Evolutionary conservation across 2,329 filamentous ascomycete species (phyloP).

Genomic region (Thielaviopsis populi): DNA sequence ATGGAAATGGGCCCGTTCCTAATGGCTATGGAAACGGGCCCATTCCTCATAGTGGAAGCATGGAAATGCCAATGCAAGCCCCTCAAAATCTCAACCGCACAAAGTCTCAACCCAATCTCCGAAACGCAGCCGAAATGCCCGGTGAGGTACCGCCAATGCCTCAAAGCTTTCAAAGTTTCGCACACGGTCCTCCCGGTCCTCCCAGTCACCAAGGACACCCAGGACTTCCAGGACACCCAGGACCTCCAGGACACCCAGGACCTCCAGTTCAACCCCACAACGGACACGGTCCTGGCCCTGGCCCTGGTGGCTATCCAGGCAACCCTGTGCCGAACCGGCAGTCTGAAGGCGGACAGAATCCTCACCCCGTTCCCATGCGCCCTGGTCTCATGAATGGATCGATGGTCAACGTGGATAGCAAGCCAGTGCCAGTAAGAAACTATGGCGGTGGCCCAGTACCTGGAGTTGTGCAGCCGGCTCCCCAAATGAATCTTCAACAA

Average conservation of each 20-base stretch:
- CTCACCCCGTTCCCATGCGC: conserved; percentile 48
- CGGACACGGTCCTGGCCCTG: background rate
- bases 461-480: conserved; percentile 26
- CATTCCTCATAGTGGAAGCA: conserved; percentile 1
- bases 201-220: background rate
- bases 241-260: conserved; percentile 3
- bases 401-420: conserved; percentile 38
- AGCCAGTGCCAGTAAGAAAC: conserved; percentile 44
- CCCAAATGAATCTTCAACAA: conserved; percentile 23
- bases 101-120: conserved; percentile 53
- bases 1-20: background rate
- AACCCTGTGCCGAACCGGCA: conserved; percentile 7
- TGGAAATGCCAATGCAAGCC: conserved; percentile 2
- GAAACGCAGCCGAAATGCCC: conserved; percentile 59
- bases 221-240: background rate
- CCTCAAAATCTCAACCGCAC: conserved; percentile 42
- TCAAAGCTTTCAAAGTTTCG: conserved; percentile 14
- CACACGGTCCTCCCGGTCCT: conserved; percentile 2
- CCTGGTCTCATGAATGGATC: conserved; percentile 47
- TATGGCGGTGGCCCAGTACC: conserved; percentile 27
- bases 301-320: background rate
- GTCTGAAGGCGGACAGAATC: conserved; percentile 19
- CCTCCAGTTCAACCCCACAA: background rate
- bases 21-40: conserved; percentile 9
- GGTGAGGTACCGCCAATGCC: conserved; percentile 42